Evolutionary conservation across 257 asterid genomes (phyloP).

Genomic region (Capsicum chinense): DNA sequence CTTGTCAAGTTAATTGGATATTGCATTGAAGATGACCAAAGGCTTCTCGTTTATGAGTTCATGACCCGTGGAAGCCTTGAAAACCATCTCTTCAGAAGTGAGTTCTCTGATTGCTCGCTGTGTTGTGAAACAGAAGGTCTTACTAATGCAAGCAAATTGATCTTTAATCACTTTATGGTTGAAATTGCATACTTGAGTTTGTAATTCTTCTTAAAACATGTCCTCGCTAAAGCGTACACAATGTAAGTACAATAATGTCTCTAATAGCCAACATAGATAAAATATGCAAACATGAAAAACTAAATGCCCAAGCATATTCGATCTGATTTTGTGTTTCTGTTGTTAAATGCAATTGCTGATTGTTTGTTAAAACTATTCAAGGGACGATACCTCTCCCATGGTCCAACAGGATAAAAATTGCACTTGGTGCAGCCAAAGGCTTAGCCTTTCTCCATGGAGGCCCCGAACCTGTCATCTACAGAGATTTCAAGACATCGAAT

Average conservation of each 20-base stretch:
- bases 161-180: neutral
- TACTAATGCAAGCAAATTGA: neutral
- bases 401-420: conserved; percentile 86
- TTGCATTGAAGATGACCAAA: conserved; percentile 92
- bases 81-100: conserved; percentile 92
- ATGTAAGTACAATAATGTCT: neutral
- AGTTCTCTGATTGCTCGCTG: conserved; percentile 37
- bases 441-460: conserved; percentile 89
- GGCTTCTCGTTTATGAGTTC: conserved; percentile 91
- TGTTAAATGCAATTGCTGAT: conserved; percentile 6
- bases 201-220: neutral
- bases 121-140: neutral
- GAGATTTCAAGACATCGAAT: conserved; percentile 96
- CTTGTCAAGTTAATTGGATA: conserved; percentile 90
- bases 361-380: conserved; percentile 44
- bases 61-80: conserved; percentile 99
- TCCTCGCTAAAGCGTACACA: neutral
- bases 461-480: conserved; percentile 83
- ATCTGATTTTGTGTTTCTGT: neutral
- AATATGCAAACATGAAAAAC: neutral
- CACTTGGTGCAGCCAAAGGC: conserved; percentile 97
- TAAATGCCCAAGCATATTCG: neutral
- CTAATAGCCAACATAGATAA: neutral
- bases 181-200: neutral
- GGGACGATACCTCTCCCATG: conserved; percentile 97